These are phyloP conservation scores for Vitis riparia DNA, from an alignment of 164 flowering plant genomes.

Conservation along the genomic window DNA sequence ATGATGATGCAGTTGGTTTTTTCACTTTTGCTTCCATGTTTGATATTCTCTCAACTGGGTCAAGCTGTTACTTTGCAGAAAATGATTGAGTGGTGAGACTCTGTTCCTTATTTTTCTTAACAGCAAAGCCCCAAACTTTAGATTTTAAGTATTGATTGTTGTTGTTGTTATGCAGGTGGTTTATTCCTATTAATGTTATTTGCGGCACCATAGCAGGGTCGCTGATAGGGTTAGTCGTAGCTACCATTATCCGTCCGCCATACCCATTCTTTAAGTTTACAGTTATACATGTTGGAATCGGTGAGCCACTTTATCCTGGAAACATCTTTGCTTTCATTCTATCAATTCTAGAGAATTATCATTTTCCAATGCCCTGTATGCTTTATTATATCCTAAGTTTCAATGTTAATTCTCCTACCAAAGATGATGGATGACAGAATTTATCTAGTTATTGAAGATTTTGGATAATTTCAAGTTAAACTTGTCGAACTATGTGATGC, in stretches of 20 bases:
- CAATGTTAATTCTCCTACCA: too few species aligned
- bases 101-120: background rate
- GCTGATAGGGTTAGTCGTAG: slow-evolving; percentile 75
- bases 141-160: background rate
- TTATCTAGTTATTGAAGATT: too few species aligned
- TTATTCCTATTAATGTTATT: slow-evolving; percentile 86
- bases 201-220: slow-evolving; percentile 78
- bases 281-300: slow-evolving; percentile 86
- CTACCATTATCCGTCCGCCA: slow-evolving; percentile 74
- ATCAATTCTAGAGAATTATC: background rate
- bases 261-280: slow-evolving; percentile 95
- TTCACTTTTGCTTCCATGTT: slow-evolving; percentile 90
- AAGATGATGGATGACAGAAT: too few species aligned
- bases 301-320: slow-evolving; percentile 31
- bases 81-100: slow-evolving; percentile 76
- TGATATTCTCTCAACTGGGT: slow-evolving; percentile 95
- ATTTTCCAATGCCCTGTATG: too few species aligned
- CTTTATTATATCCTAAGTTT: too few species aligned
- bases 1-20: slow-evolving; percentile 79
- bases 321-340: background rate
- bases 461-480: too few species aligned
- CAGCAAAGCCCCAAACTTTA: background rate
- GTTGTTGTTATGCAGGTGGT: slow-evolving; percentile 71
- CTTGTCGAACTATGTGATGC: too few species aligned
- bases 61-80: slow-evolving; percentile 78